phyloP scores from a whole-genome alignment of 2,329 filamentous ascomycete species.

The Triangularia verruculosa region DNA sequence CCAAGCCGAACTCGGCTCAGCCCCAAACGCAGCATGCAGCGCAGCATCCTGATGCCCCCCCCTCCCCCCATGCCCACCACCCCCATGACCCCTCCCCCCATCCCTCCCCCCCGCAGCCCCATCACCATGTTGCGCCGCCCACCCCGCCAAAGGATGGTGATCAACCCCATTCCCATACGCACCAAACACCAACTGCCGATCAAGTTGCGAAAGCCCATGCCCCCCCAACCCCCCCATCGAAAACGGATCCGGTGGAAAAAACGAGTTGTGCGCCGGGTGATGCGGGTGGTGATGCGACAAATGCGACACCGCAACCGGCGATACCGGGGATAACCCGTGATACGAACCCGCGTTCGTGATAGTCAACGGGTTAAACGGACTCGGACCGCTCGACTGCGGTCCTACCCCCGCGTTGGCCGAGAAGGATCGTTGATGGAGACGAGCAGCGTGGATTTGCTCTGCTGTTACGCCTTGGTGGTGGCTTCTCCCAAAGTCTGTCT shows the following conservation, averaged over 20 bases:
- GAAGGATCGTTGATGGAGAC: constrained; percentile 43
- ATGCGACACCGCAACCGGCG: constrained; percentile 43
- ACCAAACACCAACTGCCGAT: constrained; percentile 72
- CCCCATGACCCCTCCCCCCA: background rate
- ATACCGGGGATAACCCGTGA: constrained; percentile 51
- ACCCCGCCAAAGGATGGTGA: constrained; percentile 38
- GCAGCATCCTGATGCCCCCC: constrained; percentile 22
- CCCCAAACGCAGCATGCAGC: constrained; percentile 31
- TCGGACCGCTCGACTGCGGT: constrained; percentile 41
- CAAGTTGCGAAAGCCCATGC: constrained; percentile 62
- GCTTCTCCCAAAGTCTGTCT: constrained; percentile 35
- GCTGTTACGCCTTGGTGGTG: constrained; percentile 36
- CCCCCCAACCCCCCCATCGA: constrained; percentile 46
- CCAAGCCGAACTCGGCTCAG: constrained; percentile 67
- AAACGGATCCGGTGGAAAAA: constrained; percentile 54
- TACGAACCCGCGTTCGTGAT: constrained; percentile 41
- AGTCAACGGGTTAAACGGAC: constrained; percentile 41
- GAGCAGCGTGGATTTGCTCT: constrained; percentile 36
- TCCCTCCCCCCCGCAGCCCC: constrained; percentile 22
- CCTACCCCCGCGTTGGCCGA: constrained; percentile 35
- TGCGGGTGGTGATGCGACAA: constrained; percentile 35
- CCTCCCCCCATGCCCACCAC: constrained; percentile 1
- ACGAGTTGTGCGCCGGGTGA: constrained; percentile 35
- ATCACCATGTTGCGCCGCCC: constrained; percentile 25
- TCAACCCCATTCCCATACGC: constrained; percentile 61